Evolutionary conservation across 2,329 filamentous ascomycete species (phyloP).

Genomic region (Phaeophleospora eucalypticola): DNA sequence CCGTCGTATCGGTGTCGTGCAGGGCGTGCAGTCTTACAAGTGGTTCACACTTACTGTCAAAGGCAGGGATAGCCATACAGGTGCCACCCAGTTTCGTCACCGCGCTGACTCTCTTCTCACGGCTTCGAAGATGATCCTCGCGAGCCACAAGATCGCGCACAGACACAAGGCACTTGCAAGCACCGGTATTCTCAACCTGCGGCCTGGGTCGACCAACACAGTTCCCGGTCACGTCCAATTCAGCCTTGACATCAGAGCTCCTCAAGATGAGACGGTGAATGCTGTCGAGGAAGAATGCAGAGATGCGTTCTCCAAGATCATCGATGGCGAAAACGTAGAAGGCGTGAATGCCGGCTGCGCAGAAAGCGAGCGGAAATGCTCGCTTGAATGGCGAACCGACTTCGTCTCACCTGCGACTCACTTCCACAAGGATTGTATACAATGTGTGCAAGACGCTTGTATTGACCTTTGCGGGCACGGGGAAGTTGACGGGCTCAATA

Average conservation of each 20-base stretch:
- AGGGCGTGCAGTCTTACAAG: constrained; percentile 69
- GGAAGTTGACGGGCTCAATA: constrained; percentile 34
- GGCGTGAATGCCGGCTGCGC: constrained; percentile 43
- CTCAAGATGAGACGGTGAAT: constrained; percentile 53
- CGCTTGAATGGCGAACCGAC: constrained; percentile 58
- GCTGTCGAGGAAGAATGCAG: constrained; percentile 56
- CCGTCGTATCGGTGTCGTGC: constrained; percentile 65
- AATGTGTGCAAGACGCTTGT: constrained; percentile 59
- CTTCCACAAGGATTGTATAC: constrained; percentile 66
- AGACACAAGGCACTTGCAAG: constrained; percentile 59
- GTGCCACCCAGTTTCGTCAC: constrained; percentile 65
- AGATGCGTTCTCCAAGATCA: constrained; percentile 57
- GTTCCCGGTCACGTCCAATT: constrained; percentile 66
- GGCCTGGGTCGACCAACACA: constrained; percentile 68
- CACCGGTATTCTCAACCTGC: constrained; percentile 64
- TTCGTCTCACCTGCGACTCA: constrained; percentile 58
- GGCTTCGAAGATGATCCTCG: constrained; percentile 63
- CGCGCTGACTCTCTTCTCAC: constrained; percentile 66
- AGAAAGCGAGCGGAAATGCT: constrained; percentile 40
- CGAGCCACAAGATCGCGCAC: constrained; percentile 60
- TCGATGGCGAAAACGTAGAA: constrained; percentile 49
- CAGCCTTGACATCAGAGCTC: constrained; percentile 63
- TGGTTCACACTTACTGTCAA: constrained; percentile 66
- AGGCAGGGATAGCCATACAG: constrained; percentile 68
- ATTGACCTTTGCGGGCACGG: constrained; percentile 52